Percentiles rank a stretch among this genome's conserved stretches.
These are phyloP conservation scores for Umbelopsis sp. DNA, from an alignment of 371 early-diverging fungal genomes.

Conservation along the genomic window DNA sequence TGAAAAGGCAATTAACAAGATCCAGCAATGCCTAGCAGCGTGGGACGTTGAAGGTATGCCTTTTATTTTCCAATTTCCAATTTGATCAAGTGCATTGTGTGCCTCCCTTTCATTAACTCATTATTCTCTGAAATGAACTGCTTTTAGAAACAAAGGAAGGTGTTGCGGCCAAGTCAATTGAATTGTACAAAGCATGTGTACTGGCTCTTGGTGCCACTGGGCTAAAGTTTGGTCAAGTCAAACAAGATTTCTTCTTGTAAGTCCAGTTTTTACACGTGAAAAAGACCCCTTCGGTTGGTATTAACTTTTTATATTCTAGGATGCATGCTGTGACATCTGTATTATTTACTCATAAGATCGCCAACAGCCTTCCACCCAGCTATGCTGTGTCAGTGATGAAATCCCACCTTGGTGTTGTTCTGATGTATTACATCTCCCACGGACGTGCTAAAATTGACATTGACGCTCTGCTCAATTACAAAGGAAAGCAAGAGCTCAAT, in stretches of 20 bases:
- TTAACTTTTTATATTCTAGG: constrained; percentile 12
- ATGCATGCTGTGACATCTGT: constrained; percentile 62
- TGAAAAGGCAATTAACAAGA: constrained; percentile 27
- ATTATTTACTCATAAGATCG: constrained; percentile 49
- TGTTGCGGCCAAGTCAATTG: constrained; percentile 38
- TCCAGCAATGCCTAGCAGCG: constrained; percentile 33
- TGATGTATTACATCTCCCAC: constrained; percentile 41
- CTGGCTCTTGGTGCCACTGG: constrained; percentile 37
- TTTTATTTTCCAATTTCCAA: neutral
- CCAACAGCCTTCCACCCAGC: constrained; percentile 33
- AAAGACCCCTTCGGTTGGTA: too few relatives aligned
- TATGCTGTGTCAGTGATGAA: constrained; percentile 45
- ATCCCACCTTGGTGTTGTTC: constrained; percentile 37
- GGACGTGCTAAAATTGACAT: constrained; percentile 50
- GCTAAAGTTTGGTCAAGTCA: constrained; percentile 22
- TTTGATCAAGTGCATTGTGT: too few relatives aligned
- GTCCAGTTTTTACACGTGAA: neutral
- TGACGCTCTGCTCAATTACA: constrained; percentile 38
- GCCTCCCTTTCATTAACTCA: too few relatives aligned
- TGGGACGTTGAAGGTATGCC: constrained; percentile 39
- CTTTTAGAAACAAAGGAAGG: constrained; percentile 31
- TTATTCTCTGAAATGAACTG: neutral
- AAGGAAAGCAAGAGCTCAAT: constrained; percentile 20
- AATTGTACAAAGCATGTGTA: constrained; percentile 33
- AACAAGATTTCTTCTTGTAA: constrained; percentile 47